Base-by-base conservation (phyloP, 495 filamentous ascomycete species). In the Parachaetomium inaequale region DNA sequence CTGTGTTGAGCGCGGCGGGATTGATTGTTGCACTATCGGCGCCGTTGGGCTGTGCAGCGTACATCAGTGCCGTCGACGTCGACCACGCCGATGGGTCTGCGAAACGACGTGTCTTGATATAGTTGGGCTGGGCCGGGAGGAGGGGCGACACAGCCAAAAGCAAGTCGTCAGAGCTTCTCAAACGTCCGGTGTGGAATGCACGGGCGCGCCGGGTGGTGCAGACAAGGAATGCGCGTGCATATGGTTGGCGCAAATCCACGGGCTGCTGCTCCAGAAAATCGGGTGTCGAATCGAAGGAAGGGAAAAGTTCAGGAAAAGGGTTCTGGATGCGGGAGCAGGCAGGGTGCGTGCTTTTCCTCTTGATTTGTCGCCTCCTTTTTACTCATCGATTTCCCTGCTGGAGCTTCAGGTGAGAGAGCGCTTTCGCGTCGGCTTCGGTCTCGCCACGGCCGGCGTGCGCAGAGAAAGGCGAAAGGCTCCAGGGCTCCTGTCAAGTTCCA, bases 81-180 rank as follows among this genome's bases (percentile, higher is more conserved):
- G 66, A 75, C 66, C 72, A 72, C 72, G 72, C 70, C 69, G 68
- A 72, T 70, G 69, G 70, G 68, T 75, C 71, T 78, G 76, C 76
- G 77, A 76, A 79, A 76, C 78, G 76, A 81, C 77, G 79, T 81
- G 78, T 81, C 78, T 78, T 79, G 79, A 81, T 80, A 78, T 78
- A 78, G 79, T 80, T 81, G 79, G 78, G 74, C 68, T 79, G 72
- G 66, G 65, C 61, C 17, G 49, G 64, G 61, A 31, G 66, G 69
- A 67, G 72, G 72, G 70, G 70, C 61, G 60, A 67, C 66, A 68
- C 70, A 66, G 40, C 66, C 68, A 61, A 64, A 61, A 63, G 59
- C 36, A 61, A 57, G 52, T 17, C 42, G 55, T 46, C 42, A 32
- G 17, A 47, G 40, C 42, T 65, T 64, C 58, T 68, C 43, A 49